Evolutionary conservation across 176 grass and related monocot species (phyloP), one percentile per base, ranked within the genome.

Genomic region (Oryza nivara): DNA sequence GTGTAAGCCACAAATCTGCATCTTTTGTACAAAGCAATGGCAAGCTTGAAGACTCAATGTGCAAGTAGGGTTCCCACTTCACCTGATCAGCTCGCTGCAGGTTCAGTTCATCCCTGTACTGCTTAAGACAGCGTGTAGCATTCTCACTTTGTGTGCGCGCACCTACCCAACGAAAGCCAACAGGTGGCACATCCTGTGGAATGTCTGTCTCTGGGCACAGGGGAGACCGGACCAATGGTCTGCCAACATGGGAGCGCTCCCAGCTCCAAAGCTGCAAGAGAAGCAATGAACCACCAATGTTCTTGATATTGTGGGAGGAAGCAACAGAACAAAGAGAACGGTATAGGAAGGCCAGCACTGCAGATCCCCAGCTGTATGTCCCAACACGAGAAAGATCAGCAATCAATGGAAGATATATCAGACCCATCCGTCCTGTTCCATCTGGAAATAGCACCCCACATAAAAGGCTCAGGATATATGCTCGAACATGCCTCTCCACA

Each of bases 221-320:
- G 34, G 83, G 58, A 54, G 79, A 71, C 14, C 88, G 86, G 83
- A 87, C 85, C 78, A 86, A 70, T 72, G 92, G 88, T 66, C 88
- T 84, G 51, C 77, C 88, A 78, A 90, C 88, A 83, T 89, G 92
- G 56, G 84, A 93, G 51, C 15, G 88, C 83, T 93, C 92, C 92
- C 92, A 88, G 75, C 88, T 90, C 88, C 91, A 93, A 69, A 93
- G 88, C 75, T 93, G 91, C 81, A 93, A 81, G 36, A 93, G 83
- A 77, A 93, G 86, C 85, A 93, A 84, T 48, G 91, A 90, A 69
- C 91, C 91, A 35, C 65, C 88, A 41, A 85, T 93, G 66, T 90
- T 86, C 84, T 90, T 90, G 61, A 90, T 93, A 72, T 88, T 89
- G 73, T 83, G 63, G 74, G 91, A 88, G 52, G 88, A 85, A 22